Evolutionary conservation across 768 basidiomycete species (phyloP), one percentile per base, ranked within the genome.

Genomic region (Tulasnella sp.): DNA sequence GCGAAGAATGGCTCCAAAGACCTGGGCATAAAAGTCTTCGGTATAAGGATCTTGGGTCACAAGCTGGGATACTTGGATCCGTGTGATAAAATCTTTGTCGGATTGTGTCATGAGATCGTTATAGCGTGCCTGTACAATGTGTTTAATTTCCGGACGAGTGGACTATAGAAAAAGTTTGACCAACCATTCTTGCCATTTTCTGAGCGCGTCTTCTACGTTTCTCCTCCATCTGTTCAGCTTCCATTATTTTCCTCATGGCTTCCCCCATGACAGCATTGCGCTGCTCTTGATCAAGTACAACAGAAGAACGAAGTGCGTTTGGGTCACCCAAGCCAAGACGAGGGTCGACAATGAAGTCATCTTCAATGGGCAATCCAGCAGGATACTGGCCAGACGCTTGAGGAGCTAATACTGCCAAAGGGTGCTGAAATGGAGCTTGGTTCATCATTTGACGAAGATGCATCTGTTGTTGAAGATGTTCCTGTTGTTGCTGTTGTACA

Each of bases 71-170:
- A 99, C 88, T 65, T 99, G 95, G 56, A 99, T 98, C 22, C 95
- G 81, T 31, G 95, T 98, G 67, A 99, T 98, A 63, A 98, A 99
- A 62, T 98, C 95, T 69, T 98, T 98, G 72, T 99, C 95, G 9
- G 87, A 91, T 66, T 91, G 89, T 3, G 89, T 90, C 90, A 93
- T 93, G 32, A 92, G 73, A 64, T 91, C 88, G 58, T 93, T 93
- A 62, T 91, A 91, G 54, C 86, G 79, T 54, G 90, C 78, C 89
- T 90, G 46, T 7, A 24, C 51, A 13, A 10, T 6, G 13, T 19
- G 5, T n/a, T 35, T 12, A 53, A 28, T 28, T 15, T 5, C 8
- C 10, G 20, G 19, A 25, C 16, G 7, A 8, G 20, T 47, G 33
- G 15, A 22, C 32, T 5, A 20, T 9, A 47, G 22, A 24, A 43